phyloP scores from a whole-genome alignment of 2,329 filamentous ascomycete genomes.

The Colletotrichum sp. region DNA sequence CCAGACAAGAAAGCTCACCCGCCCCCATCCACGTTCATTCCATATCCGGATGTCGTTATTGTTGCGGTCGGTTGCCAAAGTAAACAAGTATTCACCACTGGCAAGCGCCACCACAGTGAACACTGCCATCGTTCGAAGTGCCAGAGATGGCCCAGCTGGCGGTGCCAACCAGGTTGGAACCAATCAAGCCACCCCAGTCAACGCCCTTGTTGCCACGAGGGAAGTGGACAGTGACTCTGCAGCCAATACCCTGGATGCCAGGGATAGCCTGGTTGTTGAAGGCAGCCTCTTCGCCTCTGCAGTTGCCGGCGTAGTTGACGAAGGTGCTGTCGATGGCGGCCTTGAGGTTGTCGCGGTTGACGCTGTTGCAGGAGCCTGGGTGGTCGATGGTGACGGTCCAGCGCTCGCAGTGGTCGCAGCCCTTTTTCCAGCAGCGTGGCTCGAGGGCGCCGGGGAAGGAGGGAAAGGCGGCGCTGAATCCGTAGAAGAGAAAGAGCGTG shows the following conservation, averaged over 20 bases:
- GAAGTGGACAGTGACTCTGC: conserved; percentile 2
- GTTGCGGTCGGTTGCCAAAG: too few species aligned
- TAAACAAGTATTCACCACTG: too few species aligned
- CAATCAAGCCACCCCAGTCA: background rate
- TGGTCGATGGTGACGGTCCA: background rate
- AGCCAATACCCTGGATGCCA: background rate
- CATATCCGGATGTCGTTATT: background rate
- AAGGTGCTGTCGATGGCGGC: conserved; percentile 1
- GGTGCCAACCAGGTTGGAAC: background rate
- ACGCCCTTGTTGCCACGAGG: conserved; percentile 7
- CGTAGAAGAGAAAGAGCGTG: background rate
- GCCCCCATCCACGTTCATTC: background rate
- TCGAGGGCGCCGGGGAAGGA: background rate
- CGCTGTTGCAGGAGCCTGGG: background rate
- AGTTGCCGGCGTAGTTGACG: background rate
- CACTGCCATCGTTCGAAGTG: background rate
- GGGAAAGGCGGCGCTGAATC: background rate
- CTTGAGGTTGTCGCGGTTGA: conserved; percentile 1
- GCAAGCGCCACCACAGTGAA: conserved; percentile 1
- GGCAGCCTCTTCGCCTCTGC: background rate
- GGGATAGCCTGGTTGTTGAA: background rate
- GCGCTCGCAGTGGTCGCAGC: background rate
- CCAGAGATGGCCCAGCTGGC: background rate
- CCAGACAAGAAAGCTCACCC: background rate
- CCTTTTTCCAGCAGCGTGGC: background rate